phyloP scores from a whole-genome alignment of 306 rosid genomes.

The Cicer arietinum region DNA sequence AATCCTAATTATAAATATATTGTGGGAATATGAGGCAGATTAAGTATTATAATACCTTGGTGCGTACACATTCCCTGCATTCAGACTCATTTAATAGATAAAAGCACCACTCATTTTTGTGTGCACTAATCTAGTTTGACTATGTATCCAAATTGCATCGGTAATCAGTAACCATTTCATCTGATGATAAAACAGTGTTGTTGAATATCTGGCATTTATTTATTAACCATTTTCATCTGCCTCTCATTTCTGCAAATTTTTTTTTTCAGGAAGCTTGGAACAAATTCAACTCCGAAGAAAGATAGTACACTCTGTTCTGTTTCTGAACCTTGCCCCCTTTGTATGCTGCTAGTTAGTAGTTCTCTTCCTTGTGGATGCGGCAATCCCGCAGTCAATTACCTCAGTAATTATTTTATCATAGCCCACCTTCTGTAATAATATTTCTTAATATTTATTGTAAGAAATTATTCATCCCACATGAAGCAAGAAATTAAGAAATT shows the following conservation, averaged over 20 bases:
- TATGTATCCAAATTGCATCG: background rate
- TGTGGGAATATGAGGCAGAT: background rate
- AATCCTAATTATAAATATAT: background rate
- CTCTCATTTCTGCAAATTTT: background rate
- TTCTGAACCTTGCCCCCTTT: slow-evolving; percentile 1
- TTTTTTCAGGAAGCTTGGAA: slow-evolving; percentile 88
- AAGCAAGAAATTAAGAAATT: slow-evolving; percentile 39
- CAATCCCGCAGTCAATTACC: slow-evolving; percentile 27
- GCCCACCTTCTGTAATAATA: slow-evolving; percentile 36
- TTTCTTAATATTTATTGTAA: slow-evolving; percentile 37
- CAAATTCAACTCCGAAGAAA: slow-evolving; percentile 95
- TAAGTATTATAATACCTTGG: background rate
- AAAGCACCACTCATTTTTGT: slow-evolving; percentile 2
- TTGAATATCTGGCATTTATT: slow-evolving; percentile 19
- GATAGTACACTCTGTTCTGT: slow-evolving; percentile 50
- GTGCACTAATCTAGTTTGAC: background rate
- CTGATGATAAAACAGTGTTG: slow-evolving; percentile 1
- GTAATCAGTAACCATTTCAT: background rate
- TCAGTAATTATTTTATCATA: slow-evolving; percentile 41
- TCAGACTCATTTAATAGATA: background rate
- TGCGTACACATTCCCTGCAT: background rate
- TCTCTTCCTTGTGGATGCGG: slow-evolving; percentile 24
- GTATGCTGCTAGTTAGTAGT: slow-evolving; percentile 10
- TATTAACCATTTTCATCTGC: slow-evolving; percentile 2
- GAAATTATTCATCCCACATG: slow-evolving; percentile 29